A percentile compares a stretch with the other conserved stretches of the same genome.
Evolutionary conservation across 176 grass and related monocot species (phyloP).

Genomic region (Otatea glauca): DNA sequence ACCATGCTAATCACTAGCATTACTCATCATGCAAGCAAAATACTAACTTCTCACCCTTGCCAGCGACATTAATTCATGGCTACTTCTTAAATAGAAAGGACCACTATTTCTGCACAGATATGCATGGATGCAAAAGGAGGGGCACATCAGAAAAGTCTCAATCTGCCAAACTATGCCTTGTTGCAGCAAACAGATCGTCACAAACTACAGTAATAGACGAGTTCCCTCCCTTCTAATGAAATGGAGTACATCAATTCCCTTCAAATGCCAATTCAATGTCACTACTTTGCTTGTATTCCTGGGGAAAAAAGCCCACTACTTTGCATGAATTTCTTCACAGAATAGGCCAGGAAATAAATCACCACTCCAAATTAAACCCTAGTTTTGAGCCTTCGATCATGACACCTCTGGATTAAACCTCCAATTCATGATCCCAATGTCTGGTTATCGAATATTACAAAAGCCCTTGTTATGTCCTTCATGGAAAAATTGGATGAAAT

Average conservation of each 20-base stretch:
- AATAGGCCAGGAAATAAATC: background rate
- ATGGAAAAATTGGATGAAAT: background rate
- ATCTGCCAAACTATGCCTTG: background rate
- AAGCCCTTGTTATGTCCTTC: background rate
- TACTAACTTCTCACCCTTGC: slow-evolving; percentile 8
- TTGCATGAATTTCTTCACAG: slow-evolving; percentile 5
- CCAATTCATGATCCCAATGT: background rate
- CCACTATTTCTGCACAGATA: background rate
- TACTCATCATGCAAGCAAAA: slow-evolving; percentile 19
- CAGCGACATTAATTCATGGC: background rate
- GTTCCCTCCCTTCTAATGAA: background rate
- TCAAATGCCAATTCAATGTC: background rate
- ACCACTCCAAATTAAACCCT: background rate
- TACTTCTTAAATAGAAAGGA: slow-evolving; percentile 15
- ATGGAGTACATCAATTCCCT: slow-evolving; percentile 1
- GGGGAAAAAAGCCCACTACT: background rate
- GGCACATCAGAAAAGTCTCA: background rate
- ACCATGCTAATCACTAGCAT: background rate
- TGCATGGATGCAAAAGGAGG: background rate
- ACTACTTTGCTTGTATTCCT: background rate
- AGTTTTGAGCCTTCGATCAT: slow-evolving; percentile 3
- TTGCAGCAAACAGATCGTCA: slow-evolving; percentile 2
- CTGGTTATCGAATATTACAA: slow-evolving; percentile 17
- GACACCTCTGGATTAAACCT: background rate
- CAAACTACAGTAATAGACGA: slow-evolving; percentile 9